A percentile compares a stretch with the other conserved stretches of the same genome.
phyloP scores from a whole-genome alignment of 805 yeast genomes.

The Millerozyma miso region DNA sequence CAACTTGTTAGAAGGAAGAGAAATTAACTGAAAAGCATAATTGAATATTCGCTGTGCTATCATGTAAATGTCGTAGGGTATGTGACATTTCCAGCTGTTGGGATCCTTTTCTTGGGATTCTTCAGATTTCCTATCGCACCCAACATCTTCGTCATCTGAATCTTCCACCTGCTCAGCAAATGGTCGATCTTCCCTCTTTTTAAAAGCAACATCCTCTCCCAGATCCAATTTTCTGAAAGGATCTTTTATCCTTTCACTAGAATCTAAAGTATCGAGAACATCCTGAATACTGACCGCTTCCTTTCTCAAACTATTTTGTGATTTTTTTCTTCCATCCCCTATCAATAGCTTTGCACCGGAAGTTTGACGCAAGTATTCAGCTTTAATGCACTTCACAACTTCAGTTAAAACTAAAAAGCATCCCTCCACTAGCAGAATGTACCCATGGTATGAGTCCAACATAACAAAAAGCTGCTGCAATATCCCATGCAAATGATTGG shows the following conservation, averaged over 20 bases:
- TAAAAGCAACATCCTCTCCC: constrained; percentile 35
- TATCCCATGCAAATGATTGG: constrained; percentile 63
- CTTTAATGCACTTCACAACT: constrained; percentile 41
- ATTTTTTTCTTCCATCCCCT: constrained; percentile 10
- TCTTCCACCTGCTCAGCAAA: constrained; percentile 21
- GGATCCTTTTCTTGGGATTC: constrained; percentile 11
- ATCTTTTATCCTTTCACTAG: constrained; percentile 23
- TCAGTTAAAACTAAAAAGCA: constrained; percentile 69
- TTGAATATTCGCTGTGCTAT: constrained; percentile 57
- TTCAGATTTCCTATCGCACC: constrained; percentile 11
- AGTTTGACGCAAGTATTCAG: constrained; percentile 5
- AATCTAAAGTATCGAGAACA: constrained; percentile 41
- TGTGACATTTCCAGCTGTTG: constrained; percentile 57
- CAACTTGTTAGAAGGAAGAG: constrained; percentile 60
- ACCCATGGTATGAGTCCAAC: constrained; percentile 83
- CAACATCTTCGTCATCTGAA: constrained; percentile 31
- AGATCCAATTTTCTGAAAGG: constrained; percentile 26
- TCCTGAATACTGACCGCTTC: constrained; percentile 29
- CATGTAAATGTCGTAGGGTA: constrained; percentile 58
- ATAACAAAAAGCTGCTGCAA: constrained; percentile 70
- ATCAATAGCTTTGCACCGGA: neutral
- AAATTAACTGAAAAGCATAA: constrained; percentile 66
- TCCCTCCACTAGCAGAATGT: constrained; percentile 64
- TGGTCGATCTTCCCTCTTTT: constrained; percentile 33
- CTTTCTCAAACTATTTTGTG: constrained; percentile 57